phyloP scores from a whole-genome alignment of 2,329 filamentous ascomycete genomes.

The Penicillium sp. region DNA sequence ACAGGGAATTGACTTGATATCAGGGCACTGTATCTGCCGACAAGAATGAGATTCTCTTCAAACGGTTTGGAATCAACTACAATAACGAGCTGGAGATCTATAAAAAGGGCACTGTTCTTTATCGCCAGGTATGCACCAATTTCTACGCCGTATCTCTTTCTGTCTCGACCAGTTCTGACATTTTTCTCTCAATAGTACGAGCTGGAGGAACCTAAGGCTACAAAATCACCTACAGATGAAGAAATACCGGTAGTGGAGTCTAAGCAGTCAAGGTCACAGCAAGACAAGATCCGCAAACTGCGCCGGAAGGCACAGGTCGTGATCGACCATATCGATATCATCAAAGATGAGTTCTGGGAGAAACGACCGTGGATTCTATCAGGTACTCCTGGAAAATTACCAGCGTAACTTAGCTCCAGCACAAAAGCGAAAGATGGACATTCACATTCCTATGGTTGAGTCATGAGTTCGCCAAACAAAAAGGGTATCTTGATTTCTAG shows the following conservation, averaged over 20 bases:
- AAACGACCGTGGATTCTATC: slow-evolving; percentile 79
- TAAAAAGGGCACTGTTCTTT: slow-evolving; percentile 89
- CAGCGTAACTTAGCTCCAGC: slow-evolving; percentile 42
- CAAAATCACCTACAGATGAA: slow-evolving; percentile 21
- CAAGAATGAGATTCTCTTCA: slow-evolving; percentile 95
- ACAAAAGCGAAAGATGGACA: slow-evolving; percentile 10
- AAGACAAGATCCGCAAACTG: slow-evolving; percentile 78
- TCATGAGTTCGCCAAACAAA: slow-evolving; percentile 22
- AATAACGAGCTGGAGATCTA: slow-evolving; percentile 93
- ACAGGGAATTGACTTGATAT: slow-evolving; percentile 3
- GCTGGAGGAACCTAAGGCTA: slow-evolving; percentile 57
- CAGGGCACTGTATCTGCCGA: slow-evolving; percentile 80
- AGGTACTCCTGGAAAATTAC: slow-evolving; percentile 68
- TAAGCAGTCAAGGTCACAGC: slow-evolving; percentile 71
- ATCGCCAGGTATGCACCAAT: slow-evolving; percentile 62
- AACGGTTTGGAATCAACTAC: slow-evolving; percentile 88
- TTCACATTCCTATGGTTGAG: background rate
- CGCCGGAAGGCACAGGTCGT: slow-evolving; percentile 76
- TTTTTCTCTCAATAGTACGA: slow-evolving; percentile 57
- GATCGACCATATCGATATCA: slow-evolving; percentile 86
- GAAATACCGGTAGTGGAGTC: slow-evolving; percentile 37
- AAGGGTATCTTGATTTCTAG: slow-evolving; percentile 34
- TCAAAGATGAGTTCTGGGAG: slow-evolving; percentile 93
- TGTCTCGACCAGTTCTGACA: background rate
- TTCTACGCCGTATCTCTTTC: background rate